Base-by-base conservation (phyloP, 2,329 filamentous ascomycete species). In the Xylaria sp. region DNA sequence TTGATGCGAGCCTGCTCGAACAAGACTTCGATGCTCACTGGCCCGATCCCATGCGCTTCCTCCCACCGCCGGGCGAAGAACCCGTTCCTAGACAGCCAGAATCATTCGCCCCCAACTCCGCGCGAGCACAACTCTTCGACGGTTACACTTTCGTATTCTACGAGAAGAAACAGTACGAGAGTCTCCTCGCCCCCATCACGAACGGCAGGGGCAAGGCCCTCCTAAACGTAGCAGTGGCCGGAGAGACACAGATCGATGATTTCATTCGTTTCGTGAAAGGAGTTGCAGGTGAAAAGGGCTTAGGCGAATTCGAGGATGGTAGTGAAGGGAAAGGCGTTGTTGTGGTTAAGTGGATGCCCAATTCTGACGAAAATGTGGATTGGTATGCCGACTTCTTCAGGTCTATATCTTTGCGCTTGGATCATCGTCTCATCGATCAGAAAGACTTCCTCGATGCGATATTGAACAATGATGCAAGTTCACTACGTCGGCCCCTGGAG, bases 371-470 rank as follows among this genome's bases (percentile, higher is more conserved):
- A 36, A 76, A 84, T 46, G 75, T 84, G 63, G 83, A 87, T 10
- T 97, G 93, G 93, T 93, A 88, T 68, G 84, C 87, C 17, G 82
- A 89, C 1, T 90, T 97, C 73, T 86, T 90, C 72, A 90, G 86
- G 5, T 82, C 89, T 7, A 87, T 97, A 17, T 92, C 94, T 2
- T 78, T 90, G 23, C 84, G 88, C 54, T 86, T 97, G 13, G 91
- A 94, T 69, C 94, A 97, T 77, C 89, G 93, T 4, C 90, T 94
- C 2, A 90, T 97, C 62, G 90, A 95, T 73, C 94, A 97, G 76
- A 94, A 92, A 66, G 94, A 97, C 74, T 97, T 99, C 70, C 85
- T 99, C 2, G 93, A 97, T 78, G 92, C 92, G 1, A 96, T 99
- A 54, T 81, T 98, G 33, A 89, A 85, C n/a, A 92, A 91, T 59